phyloP scores from a whole-genome alignment of 441 rosid species.

The Populus hybrid region DNA sequence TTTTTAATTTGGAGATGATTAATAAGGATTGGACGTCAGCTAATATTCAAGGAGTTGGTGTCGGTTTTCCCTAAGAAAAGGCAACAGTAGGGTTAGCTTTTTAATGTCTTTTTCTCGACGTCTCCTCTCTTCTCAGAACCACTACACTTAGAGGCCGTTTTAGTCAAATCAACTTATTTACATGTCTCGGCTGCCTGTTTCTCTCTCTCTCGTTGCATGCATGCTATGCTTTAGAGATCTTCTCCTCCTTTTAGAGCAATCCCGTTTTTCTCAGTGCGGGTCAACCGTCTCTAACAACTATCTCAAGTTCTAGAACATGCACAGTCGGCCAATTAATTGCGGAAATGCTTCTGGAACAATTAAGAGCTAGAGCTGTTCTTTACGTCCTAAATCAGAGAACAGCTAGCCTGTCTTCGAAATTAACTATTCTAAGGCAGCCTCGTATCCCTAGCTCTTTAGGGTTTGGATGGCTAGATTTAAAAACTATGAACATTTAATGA shows the following conservation, averaged over 20 bases:
- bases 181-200: background rate
- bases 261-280: slow-evolving; percentile 41
- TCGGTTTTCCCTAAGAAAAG: slow-evolving; percentile 20
- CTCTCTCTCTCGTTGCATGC: background rate
- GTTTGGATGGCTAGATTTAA: background rate
- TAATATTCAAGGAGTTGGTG: slow-evolving; percentile 19
- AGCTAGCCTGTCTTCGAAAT: background rate
- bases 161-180: slow-evolving; percentile 4
- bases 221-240: background rate
- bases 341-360: background rate
- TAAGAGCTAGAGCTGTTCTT: too few relatives aligned
- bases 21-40: background rate
- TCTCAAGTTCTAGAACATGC: background rate
- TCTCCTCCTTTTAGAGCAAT: slow-evolving; percentile 2
- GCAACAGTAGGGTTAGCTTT: background rate
- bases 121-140: slow-evolving; percentile 12
- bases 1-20: background rate
- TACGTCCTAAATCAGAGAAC: too few relatives aligned
- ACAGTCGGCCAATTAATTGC: background rate
- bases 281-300: slow-evolving; percentile 55
- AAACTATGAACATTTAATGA: background rate
- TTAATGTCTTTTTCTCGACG: slow-evolving; percentile 16
- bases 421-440: background rate
- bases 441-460: background rate
- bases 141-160: background rate